Conservation (phyloP, 1,284 basidiomycete species). For the Leccinum cinnamomeum region DNA sequence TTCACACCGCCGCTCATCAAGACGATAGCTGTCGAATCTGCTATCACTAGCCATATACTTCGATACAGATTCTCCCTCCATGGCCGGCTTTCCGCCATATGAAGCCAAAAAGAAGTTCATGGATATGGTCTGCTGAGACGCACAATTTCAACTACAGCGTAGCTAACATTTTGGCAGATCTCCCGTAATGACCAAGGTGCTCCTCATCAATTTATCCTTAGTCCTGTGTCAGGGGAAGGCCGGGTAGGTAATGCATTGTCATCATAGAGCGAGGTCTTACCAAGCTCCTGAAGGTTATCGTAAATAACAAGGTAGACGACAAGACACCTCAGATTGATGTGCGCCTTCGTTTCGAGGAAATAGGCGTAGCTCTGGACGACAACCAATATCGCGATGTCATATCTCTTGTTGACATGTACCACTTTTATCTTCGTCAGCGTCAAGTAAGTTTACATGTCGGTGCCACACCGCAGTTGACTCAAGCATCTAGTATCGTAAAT, state of each 20-base stretch:
- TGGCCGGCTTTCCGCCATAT: conserved; percentile 67
- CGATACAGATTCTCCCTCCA: conserved; percentile 87
- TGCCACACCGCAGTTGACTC: not conserved
- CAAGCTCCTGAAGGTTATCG: conserved; percentile 56
- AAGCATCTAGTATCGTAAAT: conserved; percentile 72
- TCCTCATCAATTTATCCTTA: conserved; percentile 92
- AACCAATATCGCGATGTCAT: conserved; percentile 96
- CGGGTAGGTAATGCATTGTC: conserved; percentile 51
- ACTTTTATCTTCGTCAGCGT: conserved; percentile 90
- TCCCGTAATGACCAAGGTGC: conserved; percentile 53
- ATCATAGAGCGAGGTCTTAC: conserved; percentile 5
- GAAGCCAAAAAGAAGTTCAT: conserved; percentile 82
- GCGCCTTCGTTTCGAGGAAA: conserved; percentile 91
- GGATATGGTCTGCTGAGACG: conserved; percentile 56
- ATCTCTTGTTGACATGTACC: conserved; percentile 95
- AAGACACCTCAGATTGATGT: conserved; percentile 86
- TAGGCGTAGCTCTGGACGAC: conserved; percentile 90
- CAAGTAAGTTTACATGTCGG: conserved; percentile 52
- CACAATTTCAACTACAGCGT: not conserved
- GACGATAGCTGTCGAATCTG: conserved; percentile 74
- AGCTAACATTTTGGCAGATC: conserved; percentile 51
- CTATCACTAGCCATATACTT: conserved; percentile 93
- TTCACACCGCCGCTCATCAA: conserved; percentile 12
- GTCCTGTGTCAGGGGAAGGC: conserved; percentile 95
- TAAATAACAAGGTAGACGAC: conserved; percentile 78